Percentiles rank a stretch among this genome's conserved stretches.
These are phyloP conservation scores for Malassezia restricta DNA, from an alignment of 1,284 basidiomycete species.

Conservation along the genomic window DNA sequence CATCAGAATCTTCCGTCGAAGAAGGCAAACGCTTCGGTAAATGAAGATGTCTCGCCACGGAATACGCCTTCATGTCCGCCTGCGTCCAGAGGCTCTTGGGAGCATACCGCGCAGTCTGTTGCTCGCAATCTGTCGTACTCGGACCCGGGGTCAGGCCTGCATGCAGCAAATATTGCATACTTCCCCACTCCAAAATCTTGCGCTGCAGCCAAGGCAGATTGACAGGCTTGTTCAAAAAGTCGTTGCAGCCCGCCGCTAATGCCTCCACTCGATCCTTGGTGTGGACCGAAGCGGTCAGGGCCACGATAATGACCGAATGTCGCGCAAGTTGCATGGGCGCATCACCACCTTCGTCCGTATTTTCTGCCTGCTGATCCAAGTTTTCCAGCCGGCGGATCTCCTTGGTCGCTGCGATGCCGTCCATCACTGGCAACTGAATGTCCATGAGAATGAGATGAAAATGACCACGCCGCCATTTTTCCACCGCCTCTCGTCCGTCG, in stretches of 20 bases:
- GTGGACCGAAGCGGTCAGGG: conserved; percentile 82
- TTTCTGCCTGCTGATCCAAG: conserved; percentile 9
- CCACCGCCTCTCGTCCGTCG: conserved; percentile 87
- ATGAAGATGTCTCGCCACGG: conserved; percentile 1
- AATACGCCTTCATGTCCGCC: conserved; percentile 1
- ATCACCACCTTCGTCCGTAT: not conserved
- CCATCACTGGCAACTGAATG: conserved; percentile 98
- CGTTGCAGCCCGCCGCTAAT: conserved; percentile 93
- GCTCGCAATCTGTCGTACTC: not conserved
- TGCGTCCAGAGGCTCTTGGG: not conserved
- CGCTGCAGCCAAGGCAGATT: conserved; percentile 88
- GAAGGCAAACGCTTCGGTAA: not conserved
- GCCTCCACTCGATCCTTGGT: conserved; percentile 88
- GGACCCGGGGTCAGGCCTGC: conserved; percentile 16
- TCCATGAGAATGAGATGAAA: conserved; percentile 99
- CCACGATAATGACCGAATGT: conserved; percentile 94
- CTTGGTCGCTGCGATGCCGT: conserved; percentile 91
- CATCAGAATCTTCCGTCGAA: no score
- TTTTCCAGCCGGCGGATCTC: conserved; percentile 82
- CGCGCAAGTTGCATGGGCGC: conserved; percentile 47
- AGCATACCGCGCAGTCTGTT: no score
- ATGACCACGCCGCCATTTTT: conserved; percentile 83
- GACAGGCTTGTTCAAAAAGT: conserved; percentile 96
- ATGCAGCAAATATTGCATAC: conserved; percentile 47
- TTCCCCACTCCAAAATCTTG: conserved; percentile 96